These are phyloP conservation scores for Leptosphaerulina australis DNA, from an alignment of 2,329 filamentous ascomycete genomes.

Conservation along the genomic window DNA sequence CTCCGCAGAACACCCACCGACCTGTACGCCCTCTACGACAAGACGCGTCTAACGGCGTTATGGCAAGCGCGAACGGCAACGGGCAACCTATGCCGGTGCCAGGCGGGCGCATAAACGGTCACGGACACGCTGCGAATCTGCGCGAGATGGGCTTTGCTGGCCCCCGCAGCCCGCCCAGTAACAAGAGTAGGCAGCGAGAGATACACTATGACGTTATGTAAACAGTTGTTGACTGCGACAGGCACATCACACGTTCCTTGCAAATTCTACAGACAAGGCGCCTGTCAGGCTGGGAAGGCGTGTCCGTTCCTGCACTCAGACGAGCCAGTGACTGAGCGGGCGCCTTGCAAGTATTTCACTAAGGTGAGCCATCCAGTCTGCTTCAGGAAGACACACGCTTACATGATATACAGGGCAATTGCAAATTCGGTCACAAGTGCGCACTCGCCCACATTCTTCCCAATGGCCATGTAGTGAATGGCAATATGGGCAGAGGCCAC, in stretches of 20 bases:
- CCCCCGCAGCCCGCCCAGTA: conserved; percentile 56
- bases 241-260: conserved; percentile 97
- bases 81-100: conserved; percentile 46
- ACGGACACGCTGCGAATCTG: conserved; percentile 42
- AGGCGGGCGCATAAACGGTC: conserved; percentile 40
- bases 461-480: conserved; percentile 89
- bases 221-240: conserved; percentile 50
- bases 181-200: conserved; percentile 51
- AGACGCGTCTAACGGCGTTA: conserved; percentile 36
- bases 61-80: conserved; percentile 45
- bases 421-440: conserved; percentile 98
- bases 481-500: conserved; percentile 60
- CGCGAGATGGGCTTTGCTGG: conserved; percentile 49
- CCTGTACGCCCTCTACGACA: conserved; percentile 42
- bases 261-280: conserved; percentile 98
- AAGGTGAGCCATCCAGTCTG: conserved; percentile 67
- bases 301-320: conserved; percentile 97
- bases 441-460: conserved; percentile 94
- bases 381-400: background rate
- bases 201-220: background rate
- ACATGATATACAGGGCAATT: conserved; percentile 73
- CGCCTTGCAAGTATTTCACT: conserved; percentile 96
- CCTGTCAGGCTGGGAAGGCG: conserved; percentile 92
- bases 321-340: conserved; percentile 79
- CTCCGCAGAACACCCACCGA: conserved; percentile 34